Evolutionary conservation across 768 basidiomycete species (phyloP), one percentile per base, ranked within the genome.

Genomic region (Tylopilus intermedius): DNA sequence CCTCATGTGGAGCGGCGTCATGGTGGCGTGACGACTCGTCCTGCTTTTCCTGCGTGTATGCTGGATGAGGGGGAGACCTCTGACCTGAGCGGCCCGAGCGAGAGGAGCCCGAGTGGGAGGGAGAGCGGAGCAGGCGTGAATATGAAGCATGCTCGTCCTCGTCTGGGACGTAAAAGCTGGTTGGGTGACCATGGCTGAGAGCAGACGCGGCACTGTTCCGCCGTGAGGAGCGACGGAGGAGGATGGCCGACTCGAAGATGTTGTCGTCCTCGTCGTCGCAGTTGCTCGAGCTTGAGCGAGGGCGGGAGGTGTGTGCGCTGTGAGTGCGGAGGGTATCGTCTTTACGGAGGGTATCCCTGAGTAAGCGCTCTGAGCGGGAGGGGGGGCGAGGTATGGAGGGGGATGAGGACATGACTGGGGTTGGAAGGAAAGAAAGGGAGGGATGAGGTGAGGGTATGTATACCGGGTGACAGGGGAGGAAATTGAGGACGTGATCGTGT

Each of bases 261-360:
- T 71, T 62, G 11, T 65, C 58, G 37, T 63, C 72, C 8, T 60
- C 60, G 1, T 63, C 61, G 22, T 61, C 61, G 50, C 56, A 55
- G 54, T 53, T 57, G 49, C 62, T 67, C 30, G 57, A 56, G 30
- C 50, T 41, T 29, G 72, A 59, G 63, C 62, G 52, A 21, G 72
- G 54, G 54, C 63, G 53, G 21, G 67, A 44, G 47, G 63, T 30
- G 46, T 35, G 49, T 18, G 47, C 43, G 46, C 56, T 58, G 55
- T 47, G 54, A 42, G 57, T 69, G 64, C 54, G 73, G 65, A 60
- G 77, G 67, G 62, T 71, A 62, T 58, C 72, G 67, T 70, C 78
- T 58, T 74, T 82, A 44, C 78, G 72, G 49, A 84, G 75, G 9
- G 82, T 76, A 56, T 82, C 76, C 47, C 82, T 72, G 45, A 84